Percentiles rank a stretch among this genome's conserved stretches.
Conservation (phyloP, 2,329 filamentous ascomycete species). For the Cryphonectria parasitica region DNA sequence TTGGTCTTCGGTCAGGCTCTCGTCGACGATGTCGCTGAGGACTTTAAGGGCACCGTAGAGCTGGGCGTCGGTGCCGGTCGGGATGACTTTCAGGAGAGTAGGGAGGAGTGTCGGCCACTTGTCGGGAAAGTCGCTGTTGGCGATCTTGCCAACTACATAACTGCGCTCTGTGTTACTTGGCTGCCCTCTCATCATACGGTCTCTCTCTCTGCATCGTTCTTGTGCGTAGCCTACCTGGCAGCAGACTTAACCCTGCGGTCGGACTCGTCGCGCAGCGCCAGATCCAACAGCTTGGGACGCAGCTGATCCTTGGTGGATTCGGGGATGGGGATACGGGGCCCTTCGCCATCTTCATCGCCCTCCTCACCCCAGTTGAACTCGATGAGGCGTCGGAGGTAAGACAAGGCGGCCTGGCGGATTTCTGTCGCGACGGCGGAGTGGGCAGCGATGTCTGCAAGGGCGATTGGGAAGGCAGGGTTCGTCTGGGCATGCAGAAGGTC, state of each 20-base stretch:
- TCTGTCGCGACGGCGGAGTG: constrained; percentile 73
- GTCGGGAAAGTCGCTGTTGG: constrained; percentile 89
- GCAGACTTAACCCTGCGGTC: constrained; percentile 87
- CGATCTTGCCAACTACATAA: constrained; percentile 88
- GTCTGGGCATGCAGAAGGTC: constrained; percentile 74
- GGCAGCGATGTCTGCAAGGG: constrained; percentile 78
- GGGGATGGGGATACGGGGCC: constrained; percentile 64
- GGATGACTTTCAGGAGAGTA: constrained; percentile 76
- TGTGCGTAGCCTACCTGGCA: constrained; percentile 67
- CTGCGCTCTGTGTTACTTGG: constrained; percentile 41
- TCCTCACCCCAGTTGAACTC: constrained; percentile 81
- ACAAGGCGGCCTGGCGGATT: constrained; percentile 82
- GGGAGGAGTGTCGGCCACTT: constrained; percentile 91
- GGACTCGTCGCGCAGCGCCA: constrained; percentile 72
- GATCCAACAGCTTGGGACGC: constrained; percentile 73
- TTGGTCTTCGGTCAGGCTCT: constrained; percentile 89
- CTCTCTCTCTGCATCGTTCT: neutral
- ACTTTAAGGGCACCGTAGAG: constrained; percentile 89
- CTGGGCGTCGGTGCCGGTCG: constrained; percentile 75
- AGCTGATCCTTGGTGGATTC: constrained; percentile 76
- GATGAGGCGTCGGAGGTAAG: constrained; percentile 81
- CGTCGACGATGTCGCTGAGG: constrained; percentile 86
- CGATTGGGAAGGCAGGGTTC: constrained; percentile 74
- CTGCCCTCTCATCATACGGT: constrained; percentile 20
- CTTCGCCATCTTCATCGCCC: constrained; percentile 62